Evolutionary conservation across 768 basidiomycete species (phyloP), one percentile per base, ranked within the genome.

Genomic region (Hysterangium stoloniferum): DNA sequence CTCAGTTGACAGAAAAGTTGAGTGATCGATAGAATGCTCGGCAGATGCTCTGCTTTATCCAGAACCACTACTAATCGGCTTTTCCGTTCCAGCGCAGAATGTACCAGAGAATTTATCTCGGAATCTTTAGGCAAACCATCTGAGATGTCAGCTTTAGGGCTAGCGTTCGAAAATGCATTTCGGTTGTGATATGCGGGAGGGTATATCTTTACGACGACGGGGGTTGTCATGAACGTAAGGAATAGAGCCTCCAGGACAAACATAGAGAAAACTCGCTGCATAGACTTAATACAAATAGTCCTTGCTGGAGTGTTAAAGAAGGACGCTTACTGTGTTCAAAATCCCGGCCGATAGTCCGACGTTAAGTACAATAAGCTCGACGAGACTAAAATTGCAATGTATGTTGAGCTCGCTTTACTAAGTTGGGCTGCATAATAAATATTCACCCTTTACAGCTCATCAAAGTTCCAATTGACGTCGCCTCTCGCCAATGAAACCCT

Each of bases 311-410:
- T 25, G n/a, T 11, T 29, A 27, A 31, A 25, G 32, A 27, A 13
- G 46, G 13, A 42, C 47, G 52, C 64, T 42, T 53, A 76, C 77
- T 52, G 59, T 73, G 1, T 81, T 75, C 20, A 98, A 71, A 45
- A 95, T 92, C 0, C 80, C 79, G 3, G 88, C 91, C 2, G 75
- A 70, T 2, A 95, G 71, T 3, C 95, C 94, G 55, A 98, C 88
- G 59, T 98, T 99, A 55, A 98, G 80, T 3, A 98, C 94, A 58
- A 98, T 96, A 15, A 97, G 73, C 61, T 96, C 94, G 8, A 97
- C 86, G 4, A 96, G 73, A 20, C 86, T 88, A 44, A 31, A 15
- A 45, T n/a, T 38, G 34, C 5, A 37, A 29, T 35, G 42, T 19
- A 45, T 8, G 31, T 0, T 4, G 15, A 19, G 9, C n/a, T 1